These are phyloP conservation scores for Pseudonitzschia multiseries DNA, from an alignment of 108 stramenopile species.

Conservation along the genomic window DNA sequence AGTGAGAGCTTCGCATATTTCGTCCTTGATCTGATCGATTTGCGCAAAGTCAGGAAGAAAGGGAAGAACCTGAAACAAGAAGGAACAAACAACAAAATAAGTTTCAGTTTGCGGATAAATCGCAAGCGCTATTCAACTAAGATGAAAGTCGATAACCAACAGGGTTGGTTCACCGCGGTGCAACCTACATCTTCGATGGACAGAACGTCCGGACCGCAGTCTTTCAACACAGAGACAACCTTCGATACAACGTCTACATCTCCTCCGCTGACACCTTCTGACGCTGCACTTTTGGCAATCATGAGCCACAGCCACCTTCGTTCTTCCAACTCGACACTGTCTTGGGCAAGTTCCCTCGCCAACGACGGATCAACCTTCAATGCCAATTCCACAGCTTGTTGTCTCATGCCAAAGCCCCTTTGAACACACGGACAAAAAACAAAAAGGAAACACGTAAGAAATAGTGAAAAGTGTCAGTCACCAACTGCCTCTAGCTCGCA, in stretches of 20 bases:
- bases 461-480: not conserved
- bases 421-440: not conserved
- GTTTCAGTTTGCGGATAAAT: not conserved
- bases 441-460: too few species aligned
- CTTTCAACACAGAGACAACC: constrained; percentile 78
- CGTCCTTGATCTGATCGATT: constrained; percentile 89
- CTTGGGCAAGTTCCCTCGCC: constrained; percentile 79
- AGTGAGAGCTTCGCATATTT: constrained; percentile 83
- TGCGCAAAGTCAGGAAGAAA: constrained; percentile 78
- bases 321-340: constrained; percentile 73
- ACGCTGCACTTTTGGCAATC: constrained; percentile 85
- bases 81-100: constrained; percentile 21
- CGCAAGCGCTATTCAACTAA: not conserved
- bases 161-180: not conserved
- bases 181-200: constrained; percentile 80
- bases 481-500: not conserved
- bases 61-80: constrained; percentile 24
- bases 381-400: constrained; percentile 85
- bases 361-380: constrained; percentile 82
- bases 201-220: constrained; percentile 86
- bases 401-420: constrained; percentile 80
- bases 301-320: constrained; percentile 87
- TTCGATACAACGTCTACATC: constrained; percentile 82
- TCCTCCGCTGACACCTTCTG: constrained; percentile 45
- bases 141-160: not conserved